Evolutionary conservation across 805 yeast genomes (phyloP), one percentile per base, ranked within the genome.

Genomic region (Grigorovia jiainica): DNA sequence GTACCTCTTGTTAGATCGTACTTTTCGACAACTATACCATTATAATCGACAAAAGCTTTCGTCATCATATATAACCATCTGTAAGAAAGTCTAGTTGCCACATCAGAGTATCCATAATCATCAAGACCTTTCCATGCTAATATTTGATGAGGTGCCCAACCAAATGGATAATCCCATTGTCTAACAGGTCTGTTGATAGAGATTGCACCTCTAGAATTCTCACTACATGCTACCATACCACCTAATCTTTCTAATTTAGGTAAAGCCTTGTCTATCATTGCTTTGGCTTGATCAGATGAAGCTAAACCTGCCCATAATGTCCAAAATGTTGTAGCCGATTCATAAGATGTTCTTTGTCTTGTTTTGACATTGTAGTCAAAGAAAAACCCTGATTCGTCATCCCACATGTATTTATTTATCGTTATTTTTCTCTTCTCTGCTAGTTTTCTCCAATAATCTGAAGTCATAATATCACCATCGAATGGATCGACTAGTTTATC

Each of bases 121-220:
- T 60, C 52, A 27, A 90, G 68, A 0, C 97, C 97, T 36, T 74
- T 75, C 98, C 98, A 90, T 1, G 95, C 90, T 42, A 90, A 61
- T 15, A 90, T 85, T 63, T 90, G 98, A 59, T 92, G 97, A 3
- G 98, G 97, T 0, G 97, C 96, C 98, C 98, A 90, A 1, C 97
- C 97, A 56, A 68, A 86, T 2, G 98, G 98, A 61, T 82, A 92
- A 61, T 90, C 98, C 98, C 98, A 90, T 64, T 90, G 98, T 60
- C 97, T 71, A 10, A 82, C 76, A n/a, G 95, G 96, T 53, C 87
- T 69, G 34, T 75, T 70, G 15, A 83, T 62, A 1, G 81, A 76
- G 30, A 85, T 65, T 20, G 71, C 75, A 32, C 95, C 94, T 50
- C 95, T 67, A 2, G 89, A 79, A 48, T 70, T 60, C 50, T 76